Percentiles rank a stretch among this genome's conserved stretches.
phyloP scores from a whole-genome alignment of 495 filamentous ascomycete species.

The Aspergillus nanangensis region DNA sequence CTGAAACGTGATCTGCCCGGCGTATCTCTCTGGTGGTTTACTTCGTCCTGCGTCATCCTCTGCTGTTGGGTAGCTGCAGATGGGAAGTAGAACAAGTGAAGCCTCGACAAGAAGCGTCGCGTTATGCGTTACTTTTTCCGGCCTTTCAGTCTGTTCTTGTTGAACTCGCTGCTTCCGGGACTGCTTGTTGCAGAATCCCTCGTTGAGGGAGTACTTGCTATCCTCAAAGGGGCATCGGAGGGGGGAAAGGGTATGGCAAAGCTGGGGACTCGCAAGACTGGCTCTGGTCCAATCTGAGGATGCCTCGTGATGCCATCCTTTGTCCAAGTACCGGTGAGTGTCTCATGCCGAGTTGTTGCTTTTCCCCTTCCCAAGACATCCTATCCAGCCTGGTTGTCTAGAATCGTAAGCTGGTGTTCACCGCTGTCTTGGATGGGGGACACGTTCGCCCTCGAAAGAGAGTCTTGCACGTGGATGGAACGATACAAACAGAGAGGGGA shows the following conservation, averaged over 20 bases:
- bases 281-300: constrained; percentile 11
- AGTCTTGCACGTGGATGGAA: constrained; percentile 9
- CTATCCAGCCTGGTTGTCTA: constrained; percentile 11
- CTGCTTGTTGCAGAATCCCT: constrained; percentile 10
- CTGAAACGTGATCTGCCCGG: constrained; percentile 26
- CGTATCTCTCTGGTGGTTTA: constrained; percentile 17
- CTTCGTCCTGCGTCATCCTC: constrained; percentile 15
- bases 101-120: constrained; percentile 29
- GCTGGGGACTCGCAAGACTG: constrained; percentile 14
- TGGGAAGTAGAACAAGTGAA: constrained; percentile 30
- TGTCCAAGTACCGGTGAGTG: constrained; percentile 17
- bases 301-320: constrained; percentile 20
- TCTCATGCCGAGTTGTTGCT: constrained; percentile 12
- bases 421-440: constrained; percentile 14
- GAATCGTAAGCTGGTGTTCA: constrained; percentile 14
- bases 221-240: constrained; percentile 15
- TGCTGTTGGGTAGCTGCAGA: constrained; percentile 31
- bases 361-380: constrained; percentile 22
- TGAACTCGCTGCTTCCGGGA: constrained; percentile 1
- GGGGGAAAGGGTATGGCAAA: constrained; percentile 17
- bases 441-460: neutral
- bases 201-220: constrained; percentile 12
- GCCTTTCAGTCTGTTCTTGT: too few relatives aligned
- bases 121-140: constrained; percentile 5
- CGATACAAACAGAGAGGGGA: constrained; percentile 18